phyloP scores from a whole-genome alignment of 2,329 filamentous ascomycete species.

The Elsinoe perseae region DNA sequence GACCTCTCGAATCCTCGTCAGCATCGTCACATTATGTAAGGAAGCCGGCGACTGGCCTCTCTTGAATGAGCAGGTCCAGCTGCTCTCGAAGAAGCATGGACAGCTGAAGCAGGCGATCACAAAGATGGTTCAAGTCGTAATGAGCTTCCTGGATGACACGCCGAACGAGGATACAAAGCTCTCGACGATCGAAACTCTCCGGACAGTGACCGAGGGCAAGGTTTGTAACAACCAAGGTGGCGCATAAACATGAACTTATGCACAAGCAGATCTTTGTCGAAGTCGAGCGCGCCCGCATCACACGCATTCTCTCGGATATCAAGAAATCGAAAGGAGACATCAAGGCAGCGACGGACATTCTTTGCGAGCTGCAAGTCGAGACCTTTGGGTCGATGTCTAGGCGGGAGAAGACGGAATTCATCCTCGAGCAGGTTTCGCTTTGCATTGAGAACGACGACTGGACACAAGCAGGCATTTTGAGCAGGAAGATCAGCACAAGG shows the following conservation, averaged over 20 bases:
- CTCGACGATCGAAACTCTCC: constrained; percentile 84
- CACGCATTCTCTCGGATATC: constrained; percentile 90
- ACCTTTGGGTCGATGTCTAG: constrained; percentile 98
- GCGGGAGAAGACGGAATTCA: constrained; percentile 97
- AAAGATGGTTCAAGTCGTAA: constrained; percentile 96
- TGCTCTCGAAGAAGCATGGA: constrained; percentile 98
- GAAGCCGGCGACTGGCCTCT: constrained; percentile 86
- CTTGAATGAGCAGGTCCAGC: constrained; percentile 90
- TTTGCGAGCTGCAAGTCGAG: constrained; percentile 97
- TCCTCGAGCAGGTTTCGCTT: constrained; percentile 84
- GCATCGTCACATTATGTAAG: constrained; percentile 91
- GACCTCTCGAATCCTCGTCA: constrained; percentile 77
- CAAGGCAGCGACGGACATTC: constrained; percentile 79
- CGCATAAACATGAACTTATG: not conserved
- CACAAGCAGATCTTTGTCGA: constrained; percentile 82
- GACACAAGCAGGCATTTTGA: constrained; percentile 89
- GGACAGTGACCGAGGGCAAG: constrained; percentile 97
- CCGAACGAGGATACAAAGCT: constrained; percentile 83
- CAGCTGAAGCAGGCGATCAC: constrained; percentile 99
- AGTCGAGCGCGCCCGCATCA: constrained; percentile 92
- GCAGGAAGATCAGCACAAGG: constrained; percentile 91
- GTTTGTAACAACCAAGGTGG: constrained; percentile 34
- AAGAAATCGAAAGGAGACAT: constrained; percentile 93
- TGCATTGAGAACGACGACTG: constrained; percentile 95
- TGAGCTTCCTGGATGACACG: constrained; percentile 81